Conservation (phyloP, 2,329 filamentous ascomycete genomes). For the Ambrosiella beaveri region DNA sequence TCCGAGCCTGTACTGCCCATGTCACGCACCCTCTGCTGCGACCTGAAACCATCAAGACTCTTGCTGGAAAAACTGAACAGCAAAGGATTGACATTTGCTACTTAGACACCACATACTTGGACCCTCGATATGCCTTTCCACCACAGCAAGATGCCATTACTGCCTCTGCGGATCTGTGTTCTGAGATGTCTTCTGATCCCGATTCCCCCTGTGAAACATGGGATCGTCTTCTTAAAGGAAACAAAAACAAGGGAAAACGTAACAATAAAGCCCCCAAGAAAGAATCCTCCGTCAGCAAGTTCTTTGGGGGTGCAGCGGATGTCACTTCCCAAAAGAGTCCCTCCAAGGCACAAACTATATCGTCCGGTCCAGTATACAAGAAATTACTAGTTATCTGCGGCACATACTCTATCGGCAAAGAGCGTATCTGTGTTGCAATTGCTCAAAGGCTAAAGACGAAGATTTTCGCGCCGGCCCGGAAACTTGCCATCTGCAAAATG, state of each 20-base stretch:
- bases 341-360: constrained; percentile 17
- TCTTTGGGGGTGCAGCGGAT: constrained; percentile 25
- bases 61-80: constrained; percentile 54
- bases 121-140: constrained; percentile 88
- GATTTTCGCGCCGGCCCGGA: constrained; percentile 71
- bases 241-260: constrained; percentile 17
- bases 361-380: constrained; percentile 18
- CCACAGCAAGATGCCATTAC: constrained; percentile 73
- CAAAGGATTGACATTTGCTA: constrained; percentile 94
- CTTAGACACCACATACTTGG: constrained; percentile 91
- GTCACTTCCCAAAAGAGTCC: constrained; percentile 3
- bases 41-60: constrained; percentile 52
- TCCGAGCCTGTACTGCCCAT: constrained; percentile 75
- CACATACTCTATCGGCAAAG: constrained; percentile 96
- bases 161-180: constrained; percentile 75
- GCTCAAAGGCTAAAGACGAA: constrained; percentile 71
- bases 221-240: constrained; percentile 19
- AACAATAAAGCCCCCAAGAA: constrained; percentile 15
- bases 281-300: constrained; percentile 28
- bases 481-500: constrained; percentile 69
- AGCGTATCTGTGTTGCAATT: constrained; percentile 85
- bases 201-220: constrained; percentile 30
- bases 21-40: constrained; percentile 64
- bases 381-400: constrained; percentile 72
- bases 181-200: constrained; percentile 52